Evolutionary conservation across 1,284 basidiomycete genomes (phyloP).

Genomic region (Grifola frondosa): DNA sequence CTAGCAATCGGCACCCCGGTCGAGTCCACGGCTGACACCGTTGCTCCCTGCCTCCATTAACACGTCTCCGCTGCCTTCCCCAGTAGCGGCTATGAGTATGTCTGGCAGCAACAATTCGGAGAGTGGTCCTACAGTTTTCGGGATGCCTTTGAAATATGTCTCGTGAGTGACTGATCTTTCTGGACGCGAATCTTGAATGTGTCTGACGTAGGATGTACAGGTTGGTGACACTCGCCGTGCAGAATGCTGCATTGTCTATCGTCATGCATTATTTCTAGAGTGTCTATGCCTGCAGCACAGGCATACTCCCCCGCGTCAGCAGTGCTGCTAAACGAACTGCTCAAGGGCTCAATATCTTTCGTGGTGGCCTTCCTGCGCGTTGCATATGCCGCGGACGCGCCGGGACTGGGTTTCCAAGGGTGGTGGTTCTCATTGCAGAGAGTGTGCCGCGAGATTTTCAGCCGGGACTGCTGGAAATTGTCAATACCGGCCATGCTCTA

Average conservation of each 20-base stretch:
- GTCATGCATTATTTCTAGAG: slow-evolving; percentile 96
- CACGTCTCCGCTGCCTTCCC: slow-evolving; percentile 23
- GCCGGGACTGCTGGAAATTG: slow-evolving; percentile 98
- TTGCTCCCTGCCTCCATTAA: slow-evolving; percentile 34
- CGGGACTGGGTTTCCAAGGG: slow-evolving; percentile 26
- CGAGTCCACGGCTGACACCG: slow-evolving; percentile 38
- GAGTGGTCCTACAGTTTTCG: slow-evolving; percentile 44
- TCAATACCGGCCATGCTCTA: slow-evolving; percentile 96
- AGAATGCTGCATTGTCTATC: slow-evolving; percentile 94
- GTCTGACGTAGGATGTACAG: slow-evolving; percentile 39
- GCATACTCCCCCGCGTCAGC: slow-evolving; percentile 92
- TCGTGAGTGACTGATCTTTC: slow-evolving; percentile 44
- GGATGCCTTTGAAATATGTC: slow-evolving; percentile 61
- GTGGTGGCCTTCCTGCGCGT: slow-evolving; percentile 58
- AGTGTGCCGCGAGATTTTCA: slow-evolving; percentile 58
- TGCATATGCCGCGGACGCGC: slow-evolving; percentile 25
- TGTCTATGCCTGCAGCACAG: slow-evolving; percentile 72
- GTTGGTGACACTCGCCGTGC: slow-evolving; percentile 89
- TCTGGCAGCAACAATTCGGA: slow-evolving; percentile 18
- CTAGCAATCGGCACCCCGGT: slow-evolving; percentile 21
- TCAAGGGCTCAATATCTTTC: slow-evolving; percentile 92
- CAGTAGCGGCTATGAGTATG: slow-evolving; percentile 11
- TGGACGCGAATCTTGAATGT: background rate
- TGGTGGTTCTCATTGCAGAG: slow-evolving; percentile 46
- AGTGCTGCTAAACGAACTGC: slow-evolving; percentile 89